These are phyloP conservation scores for Graphilbum ipis-grandicollis DNA, from an alignment of 2,329 filamentous ascomycete genomes.

Conservation along the genomic window DNA sequence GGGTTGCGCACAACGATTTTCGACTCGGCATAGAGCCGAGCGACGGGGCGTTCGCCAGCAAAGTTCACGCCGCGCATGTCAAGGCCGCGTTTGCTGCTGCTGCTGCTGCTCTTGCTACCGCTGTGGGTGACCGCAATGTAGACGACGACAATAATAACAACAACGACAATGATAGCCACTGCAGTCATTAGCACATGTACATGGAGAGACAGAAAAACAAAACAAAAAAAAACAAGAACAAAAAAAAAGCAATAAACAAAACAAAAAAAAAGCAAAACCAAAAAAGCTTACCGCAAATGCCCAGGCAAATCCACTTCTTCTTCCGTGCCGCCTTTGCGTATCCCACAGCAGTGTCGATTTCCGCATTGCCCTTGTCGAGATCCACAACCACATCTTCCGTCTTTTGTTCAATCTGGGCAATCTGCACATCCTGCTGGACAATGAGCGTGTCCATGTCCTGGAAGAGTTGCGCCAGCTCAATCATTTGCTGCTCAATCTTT, in stretches of 20 bases:
- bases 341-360: constrained; percentile 65
- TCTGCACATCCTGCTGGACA: constrained; percentile 66
- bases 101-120: constrained; percentile 7
- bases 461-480: constrained; percentile 75
- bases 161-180: constrained; percentile 35
- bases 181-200: background rate
- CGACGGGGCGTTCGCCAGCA: constrained; percentile 8
- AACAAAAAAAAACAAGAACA: background rate
- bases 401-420: constrained; percentile 71
- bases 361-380: constrained; percentile 66
- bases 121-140: constrained; percentile 25
- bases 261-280: constrained; percentile 4
- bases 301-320: constrained; percentile 96
- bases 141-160: constrained; percentile 32
- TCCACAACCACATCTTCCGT: constrained; percentile 74
- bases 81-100: constrained; percentile 14
- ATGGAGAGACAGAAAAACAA: background rate
- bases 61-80: constrained; percentile 11
- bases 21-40: constrained; percentile 10
- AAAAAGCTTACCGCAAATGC: constrained; percentile 51
- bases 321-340: constrained; percentile 65
- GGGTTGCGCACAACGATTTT: constrained; percentile 9
- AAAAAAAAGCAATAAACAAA: background rate
- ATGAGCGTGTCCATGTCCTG: constrained; percentile 76
- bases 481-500: constrained; percentile 83